Conservation (phyloP, 768 basidiomycete genomes). For the Kwoniella sp. region DNA sequence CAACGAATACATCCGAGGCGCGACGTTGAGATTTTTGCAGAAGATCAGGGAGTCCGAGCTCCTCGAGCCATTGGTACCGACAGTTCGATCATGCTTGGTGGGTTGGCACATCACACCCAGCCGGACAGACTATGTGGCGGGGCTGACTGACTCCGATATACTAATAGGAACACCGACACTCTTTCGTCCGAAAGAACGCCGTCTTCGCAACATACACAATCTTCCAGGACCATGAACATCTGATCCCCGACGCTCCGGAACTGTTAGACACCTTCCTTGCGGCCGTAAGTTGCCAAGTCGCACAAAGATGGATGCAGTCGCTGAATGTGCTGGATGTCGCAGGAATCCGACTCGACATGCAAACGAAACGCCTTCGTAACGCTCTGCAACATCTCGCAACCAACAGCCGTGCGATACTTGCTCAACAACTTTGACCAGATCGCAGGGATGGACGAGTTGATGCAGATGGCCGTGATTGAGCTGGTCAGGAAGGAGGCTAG, state of each 20-base stretch:
- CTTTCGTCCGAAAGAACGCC: slow-evolving; percentile 96
- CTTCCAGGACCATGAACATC: slow-evolving; percentile 88
- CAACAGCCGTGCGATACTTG: slow-evolving; percentile 89
- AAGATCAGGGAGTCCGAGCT: slow-evolving; percentile 94
- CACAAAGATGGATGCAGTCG: not conserved
- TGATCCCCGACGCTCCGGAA: slow-evolving; percentile 95
- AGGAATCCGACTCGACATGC: slow-evolving; percentile 91
- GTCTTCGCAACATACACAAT: slow-evolving; percentile 95
- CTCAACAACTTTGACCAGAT: slow-evolving; percentile 82
- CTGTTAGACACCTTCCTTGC: slow-evolving; percentile 93
- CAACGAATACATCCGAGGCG: slow-evolving; percentile 98
- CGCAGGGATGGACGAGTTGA: slow-evolving; percentile 76
- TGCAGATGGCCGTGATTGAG: slow-evolving; percentile 96
- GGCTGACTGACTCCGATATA: not conserved
- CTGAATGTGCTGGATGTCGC: slow-evolving; percentile 9
- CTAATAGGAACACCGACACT: slow-evolving; percentile 89
- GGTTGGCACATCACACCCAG: slow-evolving; percentile 28
- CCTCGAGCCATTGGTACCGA: slow-evolving; percentile 92
- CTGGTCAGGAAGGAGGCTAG: slow-evolving; percentile 88
- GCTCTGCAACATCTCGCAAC: slow-evolving; percentile 74
- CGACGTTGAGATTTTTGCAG: slow-evolving; percentile 93
- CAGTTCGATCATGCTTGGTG: slow-evolving; percentile 81
- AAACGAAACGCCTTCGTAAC: slow-evolving; percentile 97
- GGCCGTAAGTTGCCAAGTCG: slow-evolving; percentile 62
- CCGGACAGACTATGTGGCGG: not conserved